A percentile compares a stretch with the other conserved stretches of the same genome.
Evolutionary conservation across 495 filamentous ascomycete species (phyloP).

Genomic region (Achaetomiella virescens): DNA sequence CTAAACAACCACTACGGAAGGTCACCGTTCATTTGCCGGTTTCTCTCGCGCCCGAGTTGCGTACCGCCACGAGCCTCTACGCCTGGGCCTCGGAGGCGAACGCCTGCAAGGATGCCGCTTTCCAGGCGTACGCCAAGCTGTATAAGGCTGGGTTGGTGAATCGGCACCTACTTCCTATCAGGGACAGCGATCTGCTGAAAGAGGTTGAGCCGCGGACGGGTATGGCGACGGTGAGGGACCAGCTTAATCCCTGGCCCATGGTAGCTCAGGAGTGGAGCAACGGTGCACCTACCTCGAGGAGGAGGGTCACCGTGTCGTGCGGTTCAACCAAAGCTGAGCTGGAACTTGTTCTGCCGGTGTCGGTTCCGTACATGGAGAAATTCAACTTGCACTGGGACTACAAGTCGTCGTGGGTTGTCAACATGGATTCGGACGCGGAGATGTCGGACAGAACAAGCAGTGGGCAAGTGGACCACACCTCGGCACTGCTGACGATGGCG

Average conservation of each 20-base stretch:
- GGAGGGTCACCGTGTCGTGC: constrained; percentile 28
- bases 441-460: constrained; percentile 12
- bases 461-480: constrained; percentile 37
- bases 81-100: constrained; percentile 67
- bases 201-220: constrained; percentile 41
- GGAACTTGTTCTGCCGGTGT: constrained; percentile 41
- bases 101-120: constrained; percentile 77
- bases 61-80: constrained; percentile 44
- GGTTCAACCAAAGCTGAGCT: constrained; percentile 32
- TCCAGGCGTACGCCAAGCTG: constrained; percentile 69
- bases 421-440: constrained; percentile 27
- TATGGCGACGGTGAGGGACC: constrained; percentile 47
- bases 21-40: constrained; percentile 66
- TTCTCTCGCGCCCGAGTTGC: constrained; percentile 58
- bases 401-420: constrained; percentile 35
- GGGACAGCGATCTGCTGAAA: constrained; percentile 29
- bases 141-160: constrained; percentile 67
- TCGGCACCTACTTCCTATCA: constrained; percentile 67
- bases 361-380: constrained; percentile 34
- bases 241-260: constrained; percentile 60
- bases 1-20: constrained; percentile 26
- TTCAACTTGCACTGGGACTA: constrained; percentile 48
- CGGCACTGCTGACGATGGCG: constrained; percentile 44
- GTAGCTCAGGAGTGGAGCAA: constrained; percentile 51
- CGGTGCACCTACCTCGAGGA: constrained; percentile 22